Evolutionary conservation across 2,329 filamentous ascomycete species (phyloP).

Genomic region (Cercospora sesami): DNA sequence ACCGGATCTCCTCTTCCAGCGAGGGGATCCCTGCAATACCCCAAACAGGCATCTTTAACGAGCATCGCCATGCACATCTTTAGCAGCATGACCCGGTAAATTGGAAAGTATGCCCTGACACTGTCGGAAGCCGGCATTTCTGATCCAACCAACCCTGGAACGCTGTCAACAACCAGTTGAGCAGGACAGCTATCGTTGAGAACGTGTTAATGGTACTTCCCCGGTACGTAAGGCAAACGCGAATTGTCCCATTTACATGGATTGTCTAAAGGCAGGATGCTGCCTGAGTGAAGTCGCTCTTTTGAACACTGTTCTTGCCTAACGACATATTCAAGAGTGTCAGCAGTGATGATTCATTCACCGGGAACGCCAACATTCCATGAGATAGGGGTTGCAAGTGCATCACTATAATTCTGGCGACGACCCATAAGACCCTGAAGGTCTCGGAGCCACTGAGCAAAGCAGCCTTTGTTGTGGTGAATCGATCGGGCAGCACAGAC

Average conservation of each 20-base stretch:
- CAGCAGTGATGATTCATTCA: neutral
- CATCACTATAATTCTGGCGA: neutral
- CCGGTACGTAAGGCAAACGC: neutral
- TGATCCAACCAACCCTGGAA: too few species aligned
- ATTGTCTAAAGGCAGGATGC: neutral
- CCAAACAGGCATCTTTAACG: neutral
- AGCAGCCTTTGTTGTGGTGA: neutral
- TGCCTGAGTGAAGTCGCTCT: neutral
- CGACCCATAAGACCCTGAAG: neutral
- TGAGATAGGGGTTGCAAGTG: neutral
- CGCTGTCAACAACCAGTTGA: too few species aligned
- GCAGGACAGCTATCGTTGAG: neutral
- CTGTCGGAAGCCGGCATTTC: neutral
- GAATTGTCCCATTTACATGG: neutral
- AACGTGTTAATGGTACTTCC: neutral
- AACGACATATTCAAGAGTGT: neutral
- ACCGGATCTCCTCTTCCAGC: neutral
- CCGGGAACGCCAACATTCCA: neutral
- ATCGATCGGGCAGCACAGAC: neutral
- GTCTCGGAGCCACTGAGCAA: neutral
- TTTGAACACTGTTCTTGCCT: neutral
- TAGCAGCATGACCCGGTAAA: neutral
- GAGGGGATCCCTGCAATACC: neutral
- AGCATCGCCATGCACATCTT: neutral
- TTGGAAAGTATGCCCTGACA: neutral